phyloP scores from a whole-genome alignment of 163 green algal genomes.

The Chlorella variabilis region DNA sequence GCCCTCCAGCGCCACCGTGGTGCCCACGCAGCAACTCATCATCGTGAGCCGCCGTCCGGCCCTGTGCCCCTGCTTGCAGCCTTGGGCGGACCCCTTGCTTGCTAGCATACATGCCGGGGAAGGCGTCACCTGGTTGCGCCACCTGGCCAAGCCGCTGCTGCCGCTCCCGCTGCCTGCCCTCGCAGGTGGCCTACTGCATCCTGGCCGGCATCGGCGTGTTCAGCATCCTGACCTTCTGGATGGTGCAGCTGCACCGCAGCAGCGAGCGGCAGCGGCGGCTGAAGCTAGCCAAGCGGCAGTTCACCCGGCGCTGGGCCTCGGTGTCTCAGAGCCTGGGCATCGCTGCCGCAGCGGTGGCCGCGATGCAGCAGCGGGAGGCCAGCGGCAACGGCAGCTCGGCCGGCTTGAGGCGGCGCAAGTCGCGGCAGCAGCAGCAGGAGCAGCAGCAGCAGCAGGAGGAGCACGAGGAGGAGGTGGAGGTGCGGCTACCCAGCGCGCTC shows the following conservation, averaged over 20 bases:
- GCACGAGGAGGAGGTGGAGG: no score
- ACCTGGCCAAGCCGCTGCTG: no score
- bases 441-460: no score
- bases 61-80: no score
- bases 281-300: slow-evolving; percentile 2
- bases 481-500: no score
- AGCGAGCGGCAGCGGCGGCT: slow-evolving; percentile 5
- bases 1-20: slow-evolving; percentile 21
- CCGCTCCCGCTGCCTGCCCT: background rate
- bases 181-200: slow-evolving; percentile 34
- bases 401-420: background rate
- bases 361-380: background rate
- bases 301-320: slow-evolving; percentile 6
- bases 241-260: slow-evolving; percentile 25
- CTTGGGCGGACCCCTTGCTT: no score
- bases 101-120: background rate
- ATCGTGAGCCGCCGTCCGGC: no score
- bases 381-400: background rate
- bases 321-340: slow-evolving; percentile 16
- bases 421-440: no score
- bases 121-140: no score
- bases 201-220: slow-evolving; percentile 25
- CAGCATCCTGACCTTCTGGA: slow-evolving; percentile 20
- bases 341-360: background rate
- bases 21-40: slow-evolving; percentile 45